Base-by-base conservation (phyloP, 2,329 filamentous ascomycete genomes). In the Paramyrothecium roridum region DNA sequence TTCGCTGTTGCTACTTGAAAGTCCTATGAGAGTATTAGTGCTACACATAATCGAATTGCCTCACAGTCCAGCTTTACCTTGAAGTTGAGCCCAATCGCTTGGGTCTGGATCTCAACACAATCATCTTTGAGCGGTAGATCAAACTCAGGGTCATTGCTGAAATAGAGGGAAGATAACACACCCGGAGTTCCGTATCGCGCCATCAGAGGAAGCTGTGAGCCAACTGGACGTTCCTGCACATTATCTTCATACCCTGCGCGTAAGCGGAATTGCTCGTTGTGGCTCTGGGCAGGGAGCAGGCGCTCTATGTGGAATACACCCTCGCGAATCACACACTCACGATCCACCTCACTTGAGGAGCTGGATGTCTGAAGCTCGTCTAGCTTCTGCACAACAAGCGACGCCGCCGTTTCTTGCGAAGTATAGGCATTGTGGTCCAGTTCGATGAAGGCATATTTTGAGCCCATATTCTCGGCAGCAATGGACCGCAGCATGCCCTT, bases 41-140 rank as follows among this genome's bases (percentile, higher is more conserved):
- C 67, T 23, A 17, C 65, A n/a, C n/a, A n/a, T n/a, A n/a, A n/a
- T n/a, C n/a, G n/a, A n/a, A n/a, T n/a, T n/a, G n/a, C n/a, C n/a
- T n/a, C n/a, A n/a, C n/a, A n/a, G n/a, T n/a, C n/a, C n/a, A n/a
- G n/a, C n/a, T n/a, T 59, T 13, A 67, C 65, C 43, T 62, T 54
- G 46, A 61, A 62, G 30, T 63, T 60, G 22, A 67, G 55, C 3
- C 62, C 56, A 7, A 57, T 57, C 20, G 62, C 67, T 20, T 56
- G 52, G 46, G 63, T 56, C 46, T 63, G 52, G 48, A 70, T 60
- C 47, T 60, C 54, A 17, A 69, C 58, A 8, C 61, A 56, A 46
- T 57, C 53, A 1, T 57, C 46, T 10, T 8, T 13, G 1, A 66
- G 56, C 8, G 47, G 47, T 23, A 22, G 21, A 19, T 23, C 19